Evolutionary conservation across 495 filamentous ascomycete genomes (phyloP).

Genomic region (Aspergillus heteromorphus): DNA sequence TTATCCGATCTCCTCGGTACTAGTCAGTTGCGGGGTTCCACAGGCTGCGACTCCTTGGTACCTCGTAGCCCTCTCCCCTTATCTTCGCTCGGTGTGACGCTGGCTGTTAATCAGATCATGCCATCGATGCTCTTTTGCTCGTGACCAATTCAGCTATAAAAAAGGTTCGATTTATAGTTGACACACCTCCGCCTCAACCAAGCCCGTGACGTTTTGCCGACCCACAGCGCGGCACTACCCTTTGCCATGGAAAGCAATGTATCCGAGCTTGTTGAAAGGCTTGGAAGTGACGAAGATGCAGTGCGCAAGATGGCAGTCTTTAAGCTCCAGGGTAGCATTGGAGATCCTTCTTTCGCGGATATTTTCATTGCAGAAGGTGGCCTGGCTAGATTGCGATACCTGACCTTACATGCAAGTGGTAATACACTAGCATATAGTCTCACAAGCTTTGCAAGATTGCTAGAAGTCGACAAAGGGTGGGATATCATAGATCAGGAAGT

Average conservation of each 20-base stretch:
- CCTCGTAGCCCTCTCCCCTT: not conserved
- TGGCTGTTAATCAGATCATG: not conserved
- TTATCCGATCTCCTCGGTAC: too few relatives aligned
- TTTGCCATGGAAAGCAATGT: slow-evolving; percentile 54
- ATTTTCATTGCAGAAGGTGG: slow-evolving; percentile 90
- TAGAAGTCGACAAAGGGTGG: slow-evolving; percentile 98
- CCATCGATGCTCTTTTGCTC: not conserved
- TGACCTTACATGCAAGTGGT: slow-evolving; percentile 77
- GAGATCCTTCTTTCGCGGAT: slow-evolving; percentile 94
- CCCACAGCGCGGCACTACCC: not conserved
- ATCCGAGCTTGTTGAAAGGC: slow-evolving; percentile 60
- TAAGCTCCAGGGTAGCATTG: slow-evolving; percentile 89
- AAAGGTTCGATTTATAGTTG: not conserved
- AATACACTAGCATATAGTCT: slow-evolving; percentile 95
- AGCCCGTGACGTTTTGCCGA: not conserved
- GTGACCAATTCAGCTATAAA: not conserved
- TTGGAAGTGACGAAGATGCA: slow-evolving; percentile 77
- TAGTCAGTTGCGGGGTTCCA: too few relatives aligned
- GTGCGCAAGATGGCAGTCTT: slow-evolving; percentile 99
- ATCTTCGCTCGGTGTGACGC: not conserved
- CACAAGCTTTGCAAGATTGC: slow-evolving; percentile 74
- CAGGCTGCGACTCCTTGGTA: not conserved
- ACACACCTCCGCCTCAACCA: not conserved
- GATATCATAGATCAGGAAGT: slow-evolving; percentile 66
- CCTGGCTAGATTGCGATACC: slow-evolving; percentile 68